Percentiles rank a stretch among this genome's conserved stretches.
These are phyloP conservation scores for Syzygium aqueum DNA, from an alignment of 345 rosid genomes.

Conservation along the genomic window DNA sequence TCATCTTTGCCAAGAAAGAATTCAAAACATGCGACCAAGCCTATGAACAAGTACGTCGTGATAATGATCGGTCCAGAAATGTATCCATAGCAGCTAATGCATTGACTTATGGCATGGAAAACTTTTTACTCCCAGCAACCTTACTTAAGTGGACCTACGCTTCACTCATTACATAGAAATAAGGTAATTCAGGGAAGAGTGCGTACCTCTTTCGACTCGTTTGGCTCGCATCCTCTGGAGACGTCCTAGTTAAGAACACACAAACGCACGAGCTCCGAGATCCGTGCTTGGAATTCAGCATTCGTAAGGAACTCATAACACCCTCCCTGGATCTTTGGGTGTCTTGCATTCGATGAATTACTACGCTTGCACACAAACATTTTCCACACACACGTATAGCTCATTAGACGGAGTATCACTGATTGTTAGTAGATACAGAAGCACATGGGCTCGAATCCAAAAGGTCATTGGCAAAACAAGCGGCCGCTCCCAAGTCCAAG, in stretches of 20 bases:
- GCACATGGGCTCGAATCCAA: not conserved
- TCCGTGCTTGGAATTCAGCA: not conserved
- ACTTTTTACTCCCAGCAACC: not conserved
- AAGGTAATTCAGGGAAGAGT: not conserved
- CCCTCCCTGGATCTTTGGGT: not conserved
- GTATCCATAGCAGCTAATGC: not conserved
- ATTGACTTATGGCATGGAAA: not conserved
- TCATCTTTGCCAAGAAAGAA: not conserved
- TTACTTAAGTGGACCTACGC: not conserved
- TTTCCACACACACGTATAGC: not conserved
- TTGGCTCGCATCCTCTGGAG: not conserved
- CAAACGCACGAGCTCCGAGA: not conserved
- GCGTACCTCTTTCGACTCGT: not conserved
- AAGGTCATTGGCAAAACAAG: not conserved
- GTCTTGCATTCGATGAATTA: not conserved
- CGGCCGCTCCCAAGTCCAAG: not conserved
- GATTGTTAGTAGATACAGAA: not conserved
- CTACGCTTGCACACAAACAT: not conserved
- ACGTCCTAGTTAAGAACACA: not conserved
- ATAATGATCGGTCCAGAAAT: no score
- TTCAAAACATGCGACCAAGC: not conserved
- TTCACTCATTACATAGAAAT: no score
- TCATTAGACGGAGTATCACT: not conserved
- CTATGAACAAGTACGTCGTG: not conserved
- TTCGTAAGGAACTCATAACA: not conserved